A percentile compares a stretch with the other conserved stretches of the same genome.
These are phyloP conservation scores for Cymbopogon citratus DNA, from an alignment of 176 grass and related monocot species.

Conservation along the genomic window DNA sequence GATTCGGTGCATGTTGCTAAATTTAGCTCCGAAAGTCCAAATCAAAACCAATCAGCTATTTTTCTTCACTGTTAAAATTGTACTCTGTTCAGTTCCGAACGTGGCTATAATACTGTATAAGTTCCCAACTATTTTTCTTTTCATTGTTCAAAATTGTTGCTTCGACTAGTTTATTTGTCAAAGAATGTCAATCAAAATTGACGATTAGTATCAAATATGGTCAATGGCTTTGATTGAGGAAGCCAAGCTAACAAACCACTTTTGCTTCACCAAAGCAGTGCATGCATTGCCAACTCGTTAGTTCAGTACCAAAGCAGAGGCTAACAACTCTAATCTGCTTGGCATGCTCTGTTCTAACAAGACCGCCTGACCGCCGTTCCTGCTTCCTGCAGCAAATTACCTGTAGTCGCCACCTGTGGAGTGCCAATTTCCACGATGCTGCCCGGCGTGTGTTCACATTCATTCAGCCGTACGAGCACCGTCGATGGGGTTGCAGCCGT, in stretches of 20 bases:
- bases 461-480: conserved; percentile 42
- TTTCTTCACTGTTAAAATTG: too few species aligned
- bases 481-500: conserved; percentile 29
- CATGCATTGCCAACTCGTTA: not conserved
- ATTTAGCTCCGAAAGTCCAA: too few species aligned
- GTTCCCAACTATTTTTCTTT: not conserved
- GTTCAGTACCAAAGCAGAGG: too few species aligned
- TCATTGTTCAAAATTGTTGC: conserved; percentile 10
- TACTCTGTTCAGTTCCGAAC: not conserved
- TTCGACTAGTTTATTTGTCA: conserved; percentile 23
- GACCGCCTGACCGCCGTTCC: not conserved
- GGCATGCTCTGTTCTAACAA: not conserved
- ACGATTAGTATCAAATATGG: conserved; percentile 11
- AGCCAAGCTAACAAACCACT: conserved; percentile 20
- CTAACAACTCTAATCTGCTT: not conserved
- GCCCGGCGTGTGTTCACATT: conserved; percentile 73
- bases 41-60: too few species aligned
- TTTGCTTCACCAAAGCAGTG: conserved; percentile 31
- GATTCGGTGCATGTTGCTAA: too few species aligned
- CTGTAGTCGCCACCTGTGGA: too few species aligned
- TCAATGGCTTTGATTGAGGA: conserved; percentile 28
- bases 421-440: conserved; percentile 64
- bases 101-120: not conserved
- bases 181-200: conserved; percentile 29
- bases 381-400: conserved; percentile 65